Base-by-base conservation (phyloP, 2,329 filamentous ascomycete species). In the Blastomyces percursus region DNA sequence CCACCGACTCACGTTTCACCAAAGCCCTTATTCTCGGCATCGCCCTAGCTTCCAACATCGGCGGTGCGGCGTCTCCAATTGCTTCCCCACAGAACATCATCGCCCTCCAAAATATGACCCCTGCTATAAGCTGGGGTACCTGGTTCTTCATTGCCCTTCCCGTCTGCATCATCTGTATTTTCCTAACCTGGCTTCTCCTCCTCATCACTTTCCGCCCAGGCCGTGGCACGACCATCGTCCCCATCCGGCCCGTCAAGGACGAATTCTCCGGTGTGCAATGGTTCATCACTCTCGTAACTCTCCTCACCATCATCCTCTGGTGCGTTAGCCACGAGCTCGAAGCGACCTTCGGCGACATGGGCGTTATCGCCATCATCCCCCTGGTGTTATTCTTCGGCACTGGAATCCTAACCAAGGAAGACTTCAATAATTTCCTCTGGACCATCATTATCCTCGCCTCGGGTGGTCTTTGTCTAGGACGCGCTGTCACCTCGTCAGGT, bases 371-470 rank as follows among this genome's bases (percentile, higher is more conserved):
- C 63, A 96, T 99, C 72, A 91, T 99, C 64, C 94, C 94, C 6
- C 88, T 99, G 60, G 89, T 96, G 2, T 81, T 96, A 51, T 99
- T 99, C 82, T 99, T 99, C 70, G 94, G 94, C 61, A 92, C 91
- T 1, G 94, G 94, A 12, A 93, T 97, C 67, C 81, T 99, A 40
- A 97, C 92, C 58, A 99, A 97, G 77, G 94, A 97, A 76, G 94
- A 99, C 77, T 99, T 99, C 74, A 99, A 99, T 80, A 99, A 99
- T 76, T 99, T 99, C 76, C 88, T 96, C 48, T 99, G 94, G 94
- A 99, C 95, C 24, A 99, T 99, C 76, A 96, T 99, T 76, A 97
- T 99, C 71, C 86, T 99, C 24, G 94, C 94, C 0, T 93, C 94
- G 0, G 94, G 94, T 56, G 94, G 94, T 8, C 79, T 99, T 42